Base-by-base conservation (phyloP, 2,329 filamentous ascomycete species). In the Botrytis squamosa region DNA sequence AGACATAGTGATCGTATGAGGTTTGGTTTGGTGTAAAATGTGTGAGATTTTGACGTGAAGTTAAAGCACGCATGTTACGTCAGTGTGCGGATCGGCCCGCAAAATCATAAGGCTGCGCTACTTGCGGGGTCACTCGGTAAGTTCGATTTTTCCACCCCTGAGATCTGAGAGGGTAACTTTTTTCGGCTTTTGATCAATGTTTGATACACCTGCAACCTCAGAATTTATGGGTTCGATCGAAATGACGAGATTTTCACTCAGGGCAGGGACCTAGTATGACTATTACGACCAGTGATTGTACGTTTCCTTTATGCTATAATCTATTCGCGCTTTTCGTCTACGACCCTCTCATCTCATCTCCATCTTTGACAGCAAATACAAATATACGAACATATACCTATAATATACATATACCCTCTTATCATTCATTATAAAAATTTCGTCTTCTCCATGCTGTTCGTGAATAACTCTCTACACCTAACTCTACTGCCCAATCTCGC, bases 401-500 rank as follows among this genome's bases (percentile, higher is more conserved):
- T 42, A 25, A 55, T 68, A 9, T 10, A 57, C 5, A 22, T 42
- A n/a, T 25, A 14, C 44, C 18, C 22, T 6, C 44, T 22, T 22
- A 25, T 18, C 38, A 10, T n/a, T 42, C 3, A 42, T 67, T 62
- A 77, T 33, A 75, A n/a, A 44, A 76, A 44, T 38, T 78, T 76
- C 14, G 78, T 78, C 73, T 79, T 80, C 16, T 73, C 74, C 77
- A 82, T 80, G 69, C 81, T 82, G 67, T 80, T 78, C 73, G 87
- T 86, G 82, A 99, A 99, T 84, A 99, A 84, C 74, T 92, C 90
- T 76, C 92, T 89, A 79, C 95, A 98, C 73, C 86, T 86, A 4
- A 99, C 95, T 76, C 89, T 88, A 81, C 94, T 97, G 4, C 93
- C 94, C 74, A 99, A 82, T 77, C 90, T 88, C 0, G 96, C 95